Conservation (phyloP, 192 early-diverging fungal species). For the Umbelopsis vinacea region DNA sequence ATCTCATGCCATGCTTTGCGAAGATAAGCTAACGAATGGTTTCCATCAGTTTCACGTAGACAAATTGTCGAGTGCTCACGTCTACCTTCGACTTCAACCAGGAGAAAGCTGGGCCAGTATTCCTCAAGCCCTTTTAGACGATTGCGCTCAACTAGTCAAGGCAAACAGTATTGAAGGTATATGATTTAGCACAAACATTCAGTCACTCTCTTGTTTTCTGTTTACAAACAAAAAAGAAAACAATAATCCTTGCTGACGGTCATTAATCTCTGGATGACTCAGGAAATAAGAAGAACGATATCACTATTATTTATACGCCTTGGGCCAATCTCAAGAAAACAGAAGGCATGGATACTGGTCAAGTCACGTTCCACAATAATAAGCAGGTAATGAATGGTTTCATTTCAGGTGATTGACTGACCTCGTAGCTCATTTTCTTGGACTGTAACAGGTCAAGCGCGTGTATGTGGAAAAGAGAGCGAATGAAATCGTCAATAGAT, state of each 20-base stretch:
- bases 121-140: conserved; percentile 70
- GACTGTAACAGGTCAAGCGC: conserved; percentile 72
- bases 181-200: background rate
- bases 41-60: conserved; percentile 88
- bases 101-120: conserved; percentile 85
- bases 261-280: background rate
- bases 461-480: conserved; percentile 73
- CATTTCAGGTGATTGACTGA: background rate
- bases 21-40: background rate
- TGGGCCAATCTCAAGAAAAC: conserved; percentile 92
- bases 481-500: conserved; percentile 88
- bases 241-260: background rate
- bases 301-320: conserved; percentile 93
- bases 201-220: too few relatives aligned
- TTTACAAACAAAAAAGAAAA: too few relatives aligned
- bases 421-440: background rate
- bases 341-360: conserved; percentile 93
- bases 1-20: background rate
- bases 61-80: conserved; percentile 97
- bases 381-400: conserved; percentile 28
- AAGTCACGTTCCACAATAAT: conserved; percentile 89
- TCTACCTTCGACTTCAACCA: conserved; percentile 82
- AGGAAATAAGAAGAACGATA: conserved; percentile 92
- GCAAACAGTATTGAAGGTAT: conserved; percentile 94
- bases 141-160: conserved; percentile 94